Base-by-base conservation (phyloP, 345 rosid species). In the Orychophragmus violaceus region DNA sequence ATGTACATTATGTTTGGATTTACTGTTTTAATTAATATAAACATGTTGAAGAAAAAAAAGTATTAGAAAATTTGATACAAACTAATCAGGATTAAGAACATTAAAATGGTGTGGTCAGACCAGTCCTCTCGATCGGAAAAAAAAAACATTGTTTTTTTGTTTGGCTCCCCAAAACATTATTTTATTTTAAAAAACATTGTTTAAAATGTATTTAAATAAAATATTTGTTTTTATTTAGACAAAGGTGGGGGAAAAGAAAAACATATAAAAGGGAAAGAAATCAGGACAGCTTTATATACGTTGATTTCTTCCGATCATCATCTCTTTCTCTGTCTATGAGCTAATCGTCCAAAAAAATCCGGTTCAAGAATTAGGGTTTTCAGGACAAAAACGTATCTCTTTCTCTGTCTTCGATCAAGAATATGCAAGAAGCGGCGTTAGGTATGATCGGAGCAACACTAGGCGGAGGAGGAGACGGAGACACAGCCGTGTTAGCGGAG, bases 351-450 rank as follows among this genome's bases (percentile, higher is more conserved):
- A 16, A 39, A 33, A 56, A 44, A 67, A 29, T 56, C 55, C 8
- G 6, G 3, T 45, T 60, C 57, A 67, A 59, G 42, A 59, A 60
- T 13, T 60, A 66, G 69, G 77, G 62, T 53, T 59, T 51, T 50
- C 37, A 12, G 25, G 33, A 24, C n/a, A 63, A 52, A 63, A 13
- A 41, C 9, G 23, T 59, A 13, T 22, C 46, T 48, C 21, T n/a
- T 21, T 35, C 22, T 56, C 19, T 8, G 8, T 29, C 29, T 39
- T 62, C 22, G 7, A 0, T 18, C 46, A 42, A 79, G 73, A 66
- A 77, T 25, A 87, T 93, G 97, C 90, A 88, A 81, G 96, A 86
- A 69, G 83, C 84, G 5, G 84, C 83, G 68, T 72, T 88, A 71
- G 89, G 84, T 12, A 80, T 90, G 89, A 88, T 90, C 80, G 90